Base-by-base conservation (phyloP, 2,329 filamentous ascomycete genomes). In the Eurotiales sp. region DNA sequence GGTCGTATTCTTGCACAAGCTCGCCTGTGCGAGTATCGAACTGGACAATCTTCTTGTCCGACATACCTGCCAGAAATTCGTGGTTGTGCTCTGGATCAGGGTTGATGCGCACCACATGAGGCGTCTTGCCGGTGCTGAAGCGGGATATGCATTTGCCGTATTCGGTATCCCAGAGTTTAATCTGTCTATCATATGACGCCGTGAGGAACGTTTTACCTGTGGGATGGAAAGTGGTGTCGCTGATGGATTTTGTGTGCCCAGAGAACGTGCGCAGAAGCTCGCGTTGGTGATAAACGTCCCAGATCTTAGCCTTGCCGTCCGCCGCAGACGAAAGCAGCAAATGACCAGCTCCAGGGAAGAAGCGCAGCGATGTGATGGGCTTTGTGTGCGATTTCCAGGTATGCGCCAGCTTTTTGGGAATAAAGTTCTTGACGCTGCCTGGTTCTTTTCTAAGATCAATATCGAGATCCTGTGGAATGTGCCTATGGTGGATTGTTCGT, bases 121-220 rank as follows among this genome's bases (percentile, higher is more conserved):
- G 92, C 12, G 90, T 97, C 75, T 95, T 95, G 64, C 92, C 92
- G 0, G 89, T 95, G 15, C 86, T 90, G 76, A 95, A 99, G 52
- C 90, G 89, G 62, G 83, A 86, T 58, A 96, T 75, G 65, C 92
- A 97, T 60, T 85, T 80, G 41, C 93, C 93, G 19, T 89, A 96
- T 71, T 99, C 93, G 0, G 92, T 96, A 63, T 99, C 93, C 93
- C 93, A 99, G 25, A 99, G 79, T 72, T 97, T 96, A 76, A 97
- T 96, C 75, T 89, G 87, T 49, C 92, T 87, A 69, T 99, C 93
- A 69, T 95, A 99, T 14, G 89, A 93, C 1, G 88, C 87, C 2
- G 91, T 91, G 22, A 99, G 73, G 76, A 99, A 99, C 50, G 87
- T 87, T 10, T 83, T 87, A 47, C 93, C 93, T 27, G 83, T 80